Percentiles rank a stretch among this genome's conserved stretches.
Evolutionary conservation across 2,329 filamentous ascomycete species (phyloP).

Genomic region (Tolypocladium tropicale): DNA sequence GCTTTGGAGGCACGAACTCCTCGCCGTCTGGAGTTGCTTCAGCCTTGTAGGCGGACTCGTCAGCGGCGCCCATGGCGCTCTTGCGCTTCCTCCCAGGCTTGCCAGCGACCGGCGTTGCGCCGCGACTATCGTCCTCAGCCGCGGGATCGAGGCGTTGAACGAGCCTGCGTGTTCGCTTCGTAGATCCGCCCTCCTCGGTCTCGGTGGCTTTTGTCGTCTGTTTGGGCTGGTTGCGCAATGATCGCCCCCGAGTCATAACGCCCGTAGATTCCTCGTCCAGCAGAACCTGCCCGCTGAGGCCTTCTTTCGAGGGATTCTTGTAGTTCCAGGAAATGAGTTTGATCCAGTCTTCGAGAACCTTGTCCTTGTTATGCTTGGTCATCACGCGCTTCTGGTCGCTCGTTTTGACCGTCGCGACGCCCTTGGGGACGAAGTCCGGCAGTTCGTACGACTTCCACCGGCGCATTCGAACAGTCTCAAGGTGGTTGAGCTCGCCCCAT

Average conservation of each 20-base stretch:
- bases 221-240: slow-evolving; percentile 46
- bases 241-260: slow-evolving; percentile 38
- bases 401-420: neutral
- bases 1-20: slow-evolving; percentile 6
- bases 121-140: slow-evolving; percentile 38
- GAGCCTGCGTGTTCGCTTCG: slow-evolving; percentile 44
- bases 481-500: slow-evolving; percentile 35
- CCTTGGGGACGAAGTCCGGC: neutral
- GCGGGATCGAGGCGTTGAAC: slow-evolving; percentile 40
- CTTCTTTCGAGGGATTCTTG: slow-evolving; percentile 38
- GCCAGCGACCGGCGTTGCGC: slow-evolving; percentile 34
- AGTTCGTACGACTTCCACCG: neutral
- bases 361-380: neutral
- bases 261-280: slow-evolving; percentile 42
- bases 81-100: slow-evolving; percentile 19
- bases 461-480: neutral
- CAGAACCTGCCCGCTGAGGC: slow-evolving; percentile 44
- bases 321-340: neutral
- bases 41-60: slow-evolving; percentile 21
- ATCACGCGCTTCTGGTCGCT: neutral
- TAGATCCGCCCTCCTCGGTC: slow-evolving; percentile 33
- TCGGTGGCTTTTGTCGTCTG: slow-evolving; percentile 50
- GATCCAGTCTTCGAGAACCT: neutral
- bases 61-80: slow-evolving; percentile 17
- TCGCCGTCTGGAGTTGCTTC: slow-evolving; percentile 22